A percentile compares a stretch with the other conserved stretches of the same genome.
Conservation (phyloP, 108 stramenopile genomes). For the Skeletonema costatum region DNA sequence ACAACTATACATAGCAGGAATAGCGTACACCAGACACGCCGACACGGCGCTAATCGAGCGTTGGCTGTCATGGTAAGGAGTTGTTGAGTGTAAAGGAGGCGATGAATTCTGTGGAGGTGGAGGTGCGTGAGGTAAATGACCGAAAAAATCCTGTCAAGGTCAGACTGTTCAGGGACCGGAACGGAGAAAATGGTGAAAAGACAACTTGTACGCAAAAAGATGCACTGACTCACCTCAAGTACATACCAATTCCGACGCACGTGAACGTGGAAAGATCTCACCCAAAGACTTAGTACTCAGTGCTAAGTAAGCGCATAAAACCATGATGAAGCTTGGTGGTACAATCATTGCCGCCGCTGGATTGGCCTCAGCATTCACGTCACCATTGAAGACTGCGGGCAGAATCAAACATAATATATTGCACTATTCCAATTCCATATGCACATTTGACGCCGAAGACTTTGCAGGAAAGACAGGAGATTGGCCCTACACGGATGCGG, state of each 20-base stretch:
- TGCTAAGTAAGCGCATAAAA: too few species aligned
- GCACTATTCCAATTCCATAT: slow-evolving; percentile 42
- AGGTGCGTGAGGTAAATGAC: not conserved
- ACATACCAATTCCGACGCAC: too few species aligned
- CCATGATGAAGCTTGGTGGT: not conserved
- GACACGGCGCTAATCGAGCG: not conserved
- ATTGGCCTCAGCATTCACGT: not conserved
- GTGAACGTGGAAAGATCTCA: too few species aligned
- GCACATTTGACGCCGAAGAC: slow-evolving; percentile 61
- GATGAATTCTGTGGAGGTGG: not conserved
- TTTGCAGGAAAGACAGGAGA: slow-evolving; percentile 56
- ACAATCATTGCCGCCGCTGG: not conserved
- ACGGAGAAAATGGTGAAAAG: too few species aligned
- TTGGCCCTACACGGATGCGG: slow-evolving; percentile 59
- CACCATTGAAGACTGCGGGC: not conserved
- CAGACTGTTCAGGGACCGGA: too few species aligned
- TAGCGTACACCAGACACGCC: not conserved
- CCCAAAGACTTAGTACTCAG: too few species aligned
- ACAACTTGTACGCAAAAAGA: too few species aligned
- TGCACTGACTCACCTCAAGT: not conserved
- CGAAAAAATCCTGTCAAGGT: too few species aligned
- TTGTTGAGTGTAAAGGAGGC: not conserved
- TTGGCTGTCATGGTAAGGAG: not conserved
- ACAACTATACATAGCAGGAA: not conserved
- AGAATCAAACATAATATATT: not conserved